Evolutionary conservation across 2,329 filamentous ascomycete genomes (phyloP).

Genomic region (Fusarium proliferatum): DNA sequence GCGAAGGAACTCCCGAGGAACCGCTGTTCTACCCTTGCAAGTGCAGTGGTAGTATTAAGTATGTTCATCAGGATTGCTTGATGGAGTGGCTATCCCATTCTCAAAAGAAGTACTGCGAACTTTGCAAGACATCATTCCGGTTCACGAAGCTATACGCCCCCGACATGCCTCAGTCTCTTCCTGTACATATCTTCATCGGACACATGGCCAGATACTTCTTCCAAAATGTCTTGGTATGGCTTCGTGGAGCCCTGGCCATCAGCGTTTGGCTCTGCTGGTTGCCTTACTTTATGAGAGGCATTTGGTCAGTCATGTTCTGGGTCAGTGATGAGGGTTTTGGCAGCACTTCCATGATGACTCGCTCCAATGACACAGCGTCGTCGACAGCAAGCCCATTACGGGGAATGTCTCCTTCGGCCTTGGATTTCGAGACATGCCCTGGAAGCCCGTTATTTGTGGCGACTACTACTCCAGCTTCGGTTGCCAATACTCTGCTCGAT

Average conservation of each 20-base stretch:
- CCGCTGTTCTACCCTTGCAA: constrained; percentile 98
- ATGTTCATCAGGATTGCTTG: constrained; percentile 95
- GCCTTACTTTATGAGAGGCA: constrained; percentile 88
- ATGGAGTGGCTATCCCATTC: constrained; percentile 99
- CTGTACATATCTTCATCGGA: constrained; percentile 81
- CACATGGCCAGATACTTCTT: constrained; percentile 80
- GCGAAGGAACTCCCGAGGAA: constrained; percentile 83
- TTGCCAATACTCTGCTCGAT: constrained; percentile 47
- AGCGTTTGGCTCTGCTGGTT: constrained; percentile 91
- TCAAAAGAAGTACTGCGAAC: constrained; percentile 99
- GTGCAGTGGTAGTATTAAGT: constrained; percentile 98
- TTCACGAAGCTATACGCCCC: constrained; percentile 98
- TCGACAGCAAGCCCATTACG: constrained; percentile 29
- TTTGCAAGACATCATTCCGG: constrained; percentile 97
- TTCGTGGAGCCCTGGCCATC: constrained; percentile 80
- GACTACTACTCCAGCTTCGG: constrained; percentile 48
- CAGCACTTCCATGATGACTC: constrained; percentile 45
- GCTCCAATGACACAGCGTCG: constrained; percentile 37
- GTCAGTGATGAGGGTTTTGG: constrained; percentile 80
- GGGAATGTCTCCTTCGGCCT: constrained; percentile 47
- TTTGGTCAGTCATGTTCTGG: constrained; percentile 97
- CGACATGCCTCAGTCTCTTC: constrained; percentile 88
- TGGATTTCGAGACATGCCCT: constrained; percentile 49
- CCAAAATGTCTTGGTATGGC: constrained; percentile 79
- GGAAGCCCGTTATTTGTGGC: constrained; percentile 50